Evolutionary conservation across 202 grass and related monocot species (phyloP).

Genomic region (Digitaria exilis): DNA sequence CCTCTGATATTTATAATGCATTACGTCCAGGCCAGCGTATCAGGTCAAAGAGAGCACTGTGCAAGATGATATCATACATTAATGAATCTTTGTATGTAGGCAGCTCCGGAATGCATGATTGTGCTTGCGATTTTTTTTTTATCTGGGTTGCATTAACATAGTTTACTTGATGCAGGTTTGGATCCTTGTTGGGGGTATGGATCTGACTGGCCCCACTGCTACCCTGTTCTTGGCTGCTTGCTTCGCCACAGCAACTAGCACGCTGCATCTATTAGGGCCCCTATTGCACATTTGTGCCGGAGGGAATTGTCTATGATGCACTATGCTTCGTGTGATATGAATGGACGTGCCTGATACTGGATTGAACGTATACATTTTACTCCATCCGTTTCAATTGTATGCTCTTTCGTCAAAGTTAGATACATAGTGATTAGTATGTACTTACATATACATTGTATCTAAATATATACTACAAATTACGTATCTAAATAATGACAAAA

Average conservation of each 20-base stretch:
- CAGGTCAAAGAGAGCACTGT: background rate
- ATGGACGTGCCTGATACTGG: too few species aligned
- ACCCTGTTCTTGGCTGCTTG: slow-evolving; percentile 30
- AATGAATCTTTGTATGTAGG: background rate
- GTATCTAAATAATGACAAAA: too few species aligned
- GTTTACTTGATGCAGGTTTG: slow-evolving; percentile 34
- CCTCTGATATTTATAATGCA: background rate
- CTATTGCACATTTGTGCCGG: too few species aligned
- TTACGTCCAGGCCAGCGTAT: background rate
- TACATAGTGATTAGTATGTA: too few species aligned
- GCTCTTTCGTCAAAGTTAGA: too few species aligned
- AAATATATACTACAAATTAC: too few species aligned
- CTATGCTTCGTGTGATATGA: slow-evolving; percentile 5
- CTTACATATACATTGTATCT: too few species aligned
- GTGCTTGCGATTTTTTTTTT: slow-evolving; percentile 13
- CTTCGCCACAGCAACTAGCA: background rate
- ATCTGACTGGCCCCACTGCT: slow-evolving; percentile 15
- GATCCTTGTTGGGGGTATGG: slow-evolving; percentile 35
- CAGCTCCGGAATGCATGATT: background rate
- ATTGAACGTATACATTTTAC: too few species aligned
- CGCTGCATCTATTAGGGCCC: too few species aligned
- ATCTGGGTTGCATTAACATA: background rate
- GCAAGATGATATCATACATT: background rate
- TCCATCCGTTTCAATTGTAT: too few species aligned
- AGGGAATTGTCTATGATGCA: slow-evolving; percentile 5